Conservation (phyloP, 2,329 filamentous ascomycete genomes). For the Hypoxylon sp. region DNA sequence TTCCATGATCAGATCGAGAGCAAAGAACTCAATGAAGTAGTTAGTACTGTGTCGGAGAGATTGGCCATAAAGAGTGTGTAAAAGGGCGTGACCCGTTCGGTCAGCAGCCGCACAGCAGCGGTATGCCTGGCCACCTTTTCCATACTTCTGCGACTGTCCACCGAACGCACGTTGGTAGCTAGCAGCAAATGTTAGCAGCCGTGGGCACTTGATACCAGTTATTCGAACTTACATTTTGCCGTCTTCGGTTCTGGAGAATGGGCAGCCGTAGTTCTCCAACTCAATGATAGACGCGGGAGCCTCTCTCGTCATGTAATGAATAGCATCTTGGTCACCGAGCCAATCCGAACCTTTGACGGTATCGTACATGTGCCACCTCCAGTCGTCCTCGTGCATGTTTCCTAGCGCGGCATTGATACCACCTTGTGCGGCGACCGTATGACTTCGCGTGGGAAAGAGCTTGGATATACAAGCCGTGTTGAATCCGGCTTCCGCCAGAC, state of each 20-base stretch:
- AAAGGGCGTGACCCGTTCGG: constrained; percentile 94
- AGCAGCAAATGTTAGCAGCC: constrained; percentile 46
- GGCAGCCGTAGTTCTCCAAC: constrained; percentile 97
- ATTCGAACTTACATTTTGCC: constrained; percentile 81
- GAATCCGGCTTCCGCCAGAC: constrained; percentile 88
- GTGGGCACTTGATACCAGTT: not conserved
- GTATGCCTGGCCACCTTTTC: constrained; percentile 98
- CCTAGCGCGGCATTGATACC: constrained; percentile 90
- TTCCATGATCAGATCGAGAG: constrained; percentile 96
- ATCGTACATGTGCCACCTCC: constrained; percentile 99
- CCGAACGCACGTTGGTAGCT: constrained; percentile 98
- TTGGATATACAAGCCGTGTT: constrained; percentile 91
- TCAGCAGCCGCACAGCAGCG: constrained; percentile 96
- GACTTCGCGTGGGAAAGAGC: constrained; percentile 86
- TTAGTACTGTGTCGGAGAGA: constrained; percentile 98
- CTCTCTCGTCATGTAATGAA: constrained; percentile 98
- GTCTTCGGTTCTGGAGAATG: constrained; percentile 95
- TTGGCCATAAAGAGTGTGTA: constrained; percentile 98
- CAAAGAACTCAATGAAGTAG: constrained; percentile 99
- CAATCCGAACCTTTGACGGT: constrained; percentile 98
- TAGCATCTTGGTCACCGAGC: constrained; percentile 97
- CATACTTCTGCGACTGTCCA: constrained; percentile 94
- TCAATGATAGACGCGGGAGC: constrained; percentile 92
- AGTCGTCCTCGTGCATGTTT: constrained; percentile 98
- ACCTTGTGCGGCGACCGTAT: constrained; percentile 85